phyloP scores from a whole-genome alignment of 805 yeast genomes.

The Hermanozyma aechmeae region DNA sequence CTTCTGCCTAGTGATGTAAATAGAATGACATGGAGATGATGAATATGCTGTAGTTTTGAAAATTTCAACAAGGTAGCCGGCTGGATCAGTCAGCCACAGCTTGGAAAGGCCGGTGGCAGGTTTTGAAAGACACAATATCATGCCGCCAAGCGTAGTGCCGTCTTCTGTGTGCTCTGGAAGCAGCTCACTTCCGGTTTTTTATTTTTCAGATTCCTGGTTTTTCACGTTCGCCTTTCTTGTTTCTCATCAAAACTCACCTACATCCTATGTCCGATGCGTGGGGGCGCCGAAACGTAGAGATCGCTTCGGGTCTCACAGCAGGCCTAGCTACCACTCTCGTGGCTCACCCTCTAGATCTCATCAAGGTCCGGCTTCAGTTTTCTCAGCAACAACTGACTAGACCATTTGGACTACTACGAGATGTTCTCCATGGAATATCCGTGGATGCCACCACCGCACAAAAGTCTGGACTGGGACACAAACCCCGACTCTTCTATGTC shows the following conservation, averaged over 20 bases:
- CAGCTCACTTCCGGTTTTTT: too few relatives aligned
- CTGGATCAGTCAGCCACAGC: too few relatives aligned
- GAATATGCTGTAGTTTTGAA: too few relatives aligned
- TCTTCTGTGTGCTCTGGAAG: too few relatives aligned
- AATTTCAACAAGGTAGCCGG: too few relatives aligned
- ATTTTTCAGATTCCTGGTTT: too few relatives aligned
- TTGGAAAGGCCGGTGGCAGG: too few relatives aligned
- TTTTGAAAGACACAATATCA: too few relatives aligned
- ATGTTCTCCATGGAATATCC: conserved; percentile 12
- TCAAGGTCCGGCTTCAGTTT: conserved; percentile 77
- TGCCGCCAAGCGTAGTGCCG: too few relatives aligned
- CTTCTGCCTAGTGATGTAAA: conserved; percentile 68
- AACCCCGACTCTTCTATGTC: conserved; percentile 1
- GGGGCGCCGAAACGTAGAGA: conserved; percentile 38
- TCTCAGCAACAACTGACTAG: conserved; percentile 11
- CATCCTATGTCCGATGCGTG: too few relatives aligned
- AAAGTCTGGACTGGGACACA: conserved; percentile 1
- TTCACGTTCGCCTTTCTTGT: conserved; percentile 1
- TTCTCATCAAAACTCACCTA: conserved; percentile 1
- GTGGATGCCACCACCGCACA: conserved; percentile 10
- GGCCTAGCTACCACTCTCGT: conserved; percentile 73
- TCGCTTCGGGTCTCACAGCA: conserved; percentile 66
- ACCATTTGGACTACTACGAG: conserved; percentile 13
- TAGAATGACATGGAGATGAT: too few relatives aligned
- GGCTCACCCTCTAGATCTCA: conserved; percentile 83